Percentiles rank a stretch among this genome's conserved stretches.
phyloP scores from a whole-genome alignment of 768 basidiomycete genomes.

The Imleria badia region DNA sequence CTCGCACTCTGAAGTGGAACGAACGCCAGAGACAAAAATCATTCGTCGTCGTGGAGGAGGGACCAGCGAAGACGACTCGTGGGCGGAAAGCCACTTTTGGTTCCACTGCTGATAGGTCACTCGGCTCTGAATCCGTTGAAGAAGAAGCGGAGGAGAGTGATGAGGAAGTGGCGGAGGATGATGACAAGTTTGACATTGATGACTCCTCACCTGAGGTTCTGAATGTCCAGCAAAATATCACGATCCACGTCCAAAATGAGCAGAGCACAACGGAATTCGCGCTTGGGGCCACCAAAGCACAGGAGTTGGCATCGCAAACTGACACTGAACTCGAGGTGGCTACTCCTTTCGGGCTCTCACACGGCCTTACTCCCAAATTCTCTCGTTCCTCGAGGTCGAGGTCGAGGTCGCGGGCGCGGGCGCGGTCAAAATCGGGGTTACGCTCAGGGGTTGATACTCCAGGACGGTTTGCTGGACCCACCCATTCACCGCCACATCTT shows the following conservation, averaged over 20 bases:
- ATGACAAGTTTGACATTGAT: conserved; percentile 91
- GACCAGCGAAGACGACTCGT: conserved; percentile 47
- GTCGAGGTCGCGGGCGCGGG: conserved; percentile 40
- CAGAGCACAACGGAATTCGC: conserved; percentile 14
- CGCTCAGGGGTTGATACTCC: conserved; percentile 66
- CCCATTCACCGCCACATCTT: conserved; percentile 46
- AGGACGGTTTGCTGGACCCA: conserved; percentile 53
- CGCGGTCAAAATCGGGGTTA: conserved; percentile 36
- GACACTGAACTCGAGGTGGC: conserved; percentile 32
- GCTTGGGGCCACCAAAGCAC: conserved; percentile 29
- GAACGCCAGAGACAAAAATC: conserved; percentile 98
- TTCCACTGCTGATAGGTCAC: conserved; percentile 6
- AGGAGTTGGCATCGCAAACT: conserved; percentile 25
- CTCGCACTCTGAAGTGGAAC: conserved; percentile 97
- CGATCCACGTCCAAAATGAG: conserved; percentile 10
- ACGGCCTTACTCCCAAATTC: conserved; percentile 31
- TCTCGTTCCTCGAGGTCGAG: conserved; percentile 28
- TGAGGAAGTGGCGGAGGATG: conserved; percentile 52
- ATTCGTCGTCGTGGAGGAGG: conserved; percentile 96
- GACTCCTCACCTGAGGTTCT: conserved; percentile 70
- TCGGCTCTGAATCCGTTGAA: conserved; percentile 26
- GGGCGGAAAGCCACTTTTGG: conserved; percentile 13
- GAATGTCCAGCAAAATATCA: neutral
- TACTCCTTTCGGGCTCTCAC: conserved; percentile 34
- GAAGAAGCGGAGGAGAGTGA: conserved; percentile 43